These are phyloP conservation scores for Rhynchosporium graminicola DNA, from an alignment of 2,329 filamentous ascomycete species.

Conservation along the genomic window DNA sequence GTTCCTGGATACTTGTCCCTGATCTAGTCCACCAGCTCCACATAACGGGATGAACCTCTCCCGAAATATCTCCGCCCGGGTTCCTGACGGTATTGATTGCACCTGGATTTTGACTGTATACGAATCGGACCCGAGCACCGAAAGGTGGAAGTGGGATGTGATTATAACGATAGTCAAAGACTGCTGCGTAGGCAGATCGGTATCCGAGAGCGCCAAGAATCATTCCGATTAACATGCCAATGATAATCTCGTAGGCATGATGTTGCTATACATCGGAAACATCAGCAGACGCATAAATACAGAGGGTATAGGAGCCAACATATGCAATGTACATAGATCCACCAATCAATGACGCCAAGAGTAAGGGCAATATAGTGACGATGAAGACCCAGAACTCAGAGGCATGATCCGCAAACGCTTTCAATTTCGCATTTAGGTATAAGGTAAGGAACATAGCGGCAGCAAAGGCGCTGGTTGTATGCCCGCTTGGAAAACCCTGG, in stretches of 20 bases:
- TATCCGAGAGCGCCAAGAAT: conserved; percentile 63
- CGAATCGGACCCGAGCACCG: conserved; percentile 16
- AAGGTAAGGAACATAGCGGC: conserved; percentile 69
- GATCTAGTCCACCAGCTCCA: conserved; percentile 23
- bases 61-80: not conserved
- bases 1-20: conserved; percentile 5
- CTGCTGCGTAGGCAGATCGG: conserved; percentile 63
- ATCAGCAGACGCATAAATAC: not conserved
- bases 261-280: conserved; percentile 53
- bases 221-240: conserved; percentile 63
- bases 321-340: conserved; percentile 61
- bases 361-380: conserved; percentile 61
- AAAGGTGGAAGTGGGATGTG: conserved; percentile 33
- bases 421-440: conserved; percentile 76
- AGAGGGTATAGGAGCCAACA: conserved; percentile 22
- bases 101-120: not conserved
- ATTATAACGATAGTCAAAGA: conserved; percentile 68
- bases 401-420: conserved; percentile 71
- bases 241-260: conserved; percentile 70
- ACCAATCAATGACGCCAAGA: conserved; percentile 65
- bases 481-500: conserved; percentile 71
- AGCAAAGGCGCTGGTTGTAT: conserved; percentile 70
- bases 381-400: conserved; percentile 72
- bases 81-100: not conserved
- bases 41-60: conserved; percentile 14